Evolutionary conservation across 2,329 filamentous ascomycete genomes (phyloP).

Genomic region (Calonectria leucothoes): DNA sequence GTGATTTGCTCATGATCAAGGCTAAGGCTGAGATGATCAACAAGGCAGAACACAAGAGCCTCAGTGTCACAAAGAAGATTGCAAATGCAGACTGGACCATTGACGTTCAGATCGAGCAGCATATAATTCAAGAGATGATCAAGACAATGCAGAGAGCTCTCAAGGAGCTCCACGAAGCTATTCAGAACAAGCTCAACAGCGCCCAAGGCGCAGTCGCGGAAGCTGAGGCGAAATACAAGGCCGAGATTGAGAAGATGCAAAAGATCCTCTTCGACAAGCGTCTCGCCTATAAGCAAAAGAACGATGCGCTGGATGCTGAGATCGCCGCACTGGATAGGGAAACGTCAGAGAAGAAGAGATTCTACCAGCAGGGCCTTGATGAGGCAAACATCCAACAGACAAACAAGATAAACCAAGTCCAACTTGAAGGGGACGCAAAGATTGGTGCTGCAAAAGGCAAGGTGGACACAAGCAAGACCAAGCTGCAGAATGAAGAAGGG

Average conservation of each 20-base stretch:
- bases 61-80: background rate
- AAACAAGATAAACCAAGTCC: no score
- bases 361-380: no score
- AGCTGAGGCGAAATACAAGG: background rate
- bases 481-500: no score
- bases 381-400: no score
- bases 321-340: no score
- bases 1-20: background rate
- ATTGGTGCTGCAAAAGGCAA: no score
- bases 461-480: no score
- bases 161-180: background rate
- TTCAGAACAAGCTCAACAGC: background rate
- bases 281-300: no score
- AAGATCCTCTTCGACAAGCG: no score
- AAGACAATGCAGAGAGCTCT: background rate
- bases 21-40: background rate
- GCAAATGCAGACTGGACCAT: background rate
- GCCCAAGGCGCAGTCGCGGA: background rate
- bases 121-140: background rate
- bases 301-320: no score
- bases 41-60: background rate
- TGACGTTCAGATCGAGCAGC: background rate
- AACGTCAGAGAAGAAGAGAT: no score
- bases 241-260: background rate
- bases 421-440: no score